Evolutionary conservation across 1,284 basidiomycete species (phyloP), one percentile per base, ranked within the genome.

Genomic region (Ganoderma boninense): DNA sequence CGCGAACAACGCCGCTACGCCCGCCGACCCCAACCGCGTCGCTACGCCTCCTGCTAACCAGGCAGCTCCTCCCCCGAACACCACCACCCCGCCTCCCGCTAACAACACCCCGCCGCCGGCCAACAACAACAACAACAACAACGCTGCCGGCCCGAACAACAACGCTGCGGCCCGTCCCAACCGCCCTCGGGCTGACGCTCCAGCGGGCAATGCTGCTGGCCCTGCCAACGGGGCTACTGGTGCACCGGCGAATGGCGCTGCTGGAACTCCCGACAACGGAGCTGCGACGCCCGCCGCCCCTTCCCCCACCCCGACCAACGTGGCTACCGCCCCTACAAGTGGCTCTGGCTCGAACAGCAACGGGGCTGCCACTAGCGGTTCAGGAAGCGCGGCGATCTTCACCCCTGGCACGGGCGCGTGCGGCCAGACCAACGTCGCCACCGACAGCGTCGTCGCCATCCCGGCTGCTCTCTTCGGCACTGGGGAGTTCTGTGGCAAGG

Each of bases 401-500:
- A 62, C 80, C 35, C 77, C 80, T 64, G 82, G 81, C 60, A 77
- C 81, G 42, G 82, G 81, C 57, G 79, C 77, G 57, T 82, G 82
- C 69, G 81, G 81, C 4, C 61, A 78, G 67, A 77, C 72, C 52
- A 81, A 82, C 73, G 71, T 71, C 29, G 74, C 81, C 66, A 77
- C 73, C 72, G 80, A 82, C 73, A 76, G 77, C 67, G 80, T 83
- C 69, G 80, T 82, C 61, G 82, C 81, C n/a, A 74, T 82, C 59
- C 73, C 75, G 32, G 63, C 68, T 4, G 42, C 63, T 29, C 68
- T 73, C 69, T 76, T 71, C 65, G 68, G 49, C 23, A 70, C 56
- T 43, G 74, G 74, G 57, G 70, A 43, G 38, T 38, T 70, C 65
- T 75, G 73, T 67, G 67, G 69, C 40, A 20, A 71, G 69, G 74